Conservation (phyloP, 2,329 filamentous ascomycete species). For the Emergomyces pasteurianus region DNA sequence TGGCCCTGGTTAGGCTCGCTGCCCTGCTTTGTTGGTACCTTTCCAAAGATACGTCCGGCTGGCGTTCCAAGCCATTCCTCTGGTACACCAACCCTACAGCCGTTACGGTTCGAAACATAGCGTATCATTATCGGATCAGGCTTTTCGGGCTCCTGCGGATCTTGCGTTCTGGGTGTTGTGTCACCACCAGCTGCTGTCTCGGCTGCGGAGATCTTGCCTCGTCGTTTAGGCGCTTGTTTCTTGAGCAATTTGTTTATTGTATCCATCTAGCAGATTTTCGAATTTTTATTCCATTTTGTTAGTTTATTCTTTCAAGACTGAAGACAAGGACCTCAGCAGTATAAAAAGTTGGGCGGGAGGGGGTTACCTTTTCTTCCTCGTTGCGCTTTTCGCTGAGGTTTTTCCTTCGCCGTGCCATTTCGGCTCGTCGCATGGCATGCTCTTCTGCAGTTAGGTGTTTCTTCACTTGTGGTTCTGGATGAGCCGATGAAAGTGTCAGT, state of each 20-base stretch:
- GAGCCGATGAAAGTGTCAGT: background rate
- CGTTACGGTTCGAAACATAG: constrained; percentile 33
- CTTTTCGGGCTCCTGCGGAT: constrained; percentile 25
- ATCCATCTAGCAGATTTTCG: constrained; percentile 47
- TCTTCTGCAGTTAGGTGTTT: constrained; percentile 63
- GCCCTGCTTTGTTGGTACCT: constrained; percentile 5
- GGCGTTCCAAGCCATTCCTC: constrained; percentile 37
- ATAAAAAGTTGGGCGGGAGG: background rate
- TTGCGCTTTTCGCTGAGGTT: constrained; percentile 67
- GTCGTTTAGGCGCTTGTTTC: constrained; percentile 52
- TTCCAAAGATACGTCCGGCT: constrained; percentile 29
- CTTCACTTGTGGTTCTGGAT: constrained; percentile 54
- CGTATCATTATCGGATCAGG: constrained; percentile 34
- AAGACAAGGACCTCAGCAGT: background rate
- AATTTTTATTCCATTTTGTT: background rate
- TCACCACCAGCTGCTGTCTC: constrained; percentile 30
- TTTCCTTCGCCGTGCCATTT: constrained; percentile 62
- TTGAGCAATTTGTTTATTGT: constrained; percentile 56
- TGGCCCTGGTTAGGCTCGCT: constrained; percentile 7
- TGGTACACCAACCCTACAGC: constrained; percentile 33
- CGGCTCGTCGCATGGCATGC: constrained; percentile 58
- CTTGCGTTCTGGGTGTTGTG: constrained; percentile 28
- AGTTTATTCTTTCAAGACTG: background rate
- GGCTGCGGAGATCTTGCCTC: constrained; percentile 36
- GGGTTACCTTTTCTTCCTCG: constrained; percentile 58